These are phyloP conservation scores for Ascochyta viciae-villosae DNA, from an alignment of 2,329 filamentous ascomycete genomes.

Conservation along the genomic window DNA sequence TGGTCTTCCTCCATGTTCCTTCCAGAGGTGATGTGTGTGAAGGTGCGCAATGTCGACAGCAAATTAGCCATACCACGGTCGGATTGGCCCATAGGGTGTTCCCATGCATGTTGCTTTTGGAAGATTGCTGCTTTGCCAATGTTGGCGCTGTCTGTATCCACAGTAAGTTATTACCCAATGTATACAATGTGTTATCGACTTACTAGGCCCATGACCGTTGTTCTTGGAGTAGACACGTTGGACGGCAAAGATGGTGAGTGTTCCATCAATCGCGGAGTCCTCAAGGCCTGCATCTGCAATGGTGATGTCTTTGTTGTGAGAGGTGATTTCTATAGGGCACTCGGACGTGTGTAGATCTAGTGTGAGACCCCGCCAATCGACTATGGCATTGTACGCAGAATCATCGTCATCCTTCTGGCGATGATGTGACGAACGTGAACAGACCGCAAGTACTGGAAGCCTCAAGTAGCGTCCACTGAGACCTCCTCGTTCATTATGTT, in stretches of 20 bases:
- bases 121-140: conserved; percentile 36
- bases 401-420: not conserved
- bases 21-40: conserved; percentile 18
- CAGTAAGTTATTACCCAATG: not conserved
- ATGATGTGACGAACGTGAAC: not conserved
- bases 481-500: not conserved
- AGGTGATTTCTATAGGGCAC: conserved; percentile 31
- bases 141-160: not conserved
- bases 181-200: not conserved
- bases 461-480: conserved; percentile 1
- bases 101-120: conserved; percentile 32
- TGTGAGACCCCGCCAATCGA: not conserved
- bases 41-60: conserved; percentile 46
- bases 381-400: not conserved
- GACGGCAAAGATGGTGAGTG: conserved; percentile 39
- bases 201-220: not conserved
- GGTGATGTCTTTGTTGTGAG: conserved; percentile 23
- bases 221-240: conserved; percentile 16
- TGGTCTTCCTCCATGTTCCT: conserved; percentile 23
- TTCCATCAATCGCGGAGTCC: conserved; percentile 24
- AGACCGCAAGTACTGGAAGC: conserved; percentile 14
- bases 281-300: conserved; percentile 25
- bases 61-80: conserved; percentile 46
- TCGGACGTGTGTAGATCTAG: conserved; percentile 43
- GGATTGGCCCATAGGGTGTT: conserved; percentile 34